phyloP scores from a whole-genome alignment of 495 filamentous ascomycete species.

The Talaromyces adpressus region DNA sequence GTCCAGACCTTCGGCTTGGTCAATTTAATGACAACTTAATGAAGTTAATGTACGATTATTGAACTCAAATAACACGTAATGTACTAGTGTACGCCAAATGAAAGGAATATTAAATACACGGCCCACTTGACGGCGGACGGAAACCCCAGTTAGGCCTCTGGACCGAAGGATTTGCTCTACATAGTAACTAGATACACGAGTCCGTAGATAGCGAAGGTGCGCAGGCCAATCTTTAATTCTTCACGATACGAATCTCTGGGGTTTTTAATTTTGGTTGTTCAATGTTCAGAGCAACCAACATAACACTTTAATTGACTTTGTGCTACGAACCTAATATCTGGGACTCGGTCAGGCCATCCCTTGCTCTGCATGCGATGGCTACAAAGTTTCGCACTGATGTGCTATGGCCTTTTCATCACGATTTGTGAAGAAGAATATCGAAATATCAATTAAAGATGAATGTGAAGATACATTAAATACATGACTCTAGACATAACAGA shows the following conservation, averaged over 20 bases:
- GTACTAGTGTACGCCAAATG: background rate
- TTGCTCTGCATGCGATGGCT: background rate
- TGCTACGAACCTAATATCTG: background rate
- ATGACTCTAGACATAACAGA: background rate
- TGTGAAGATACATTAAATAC: background rate
- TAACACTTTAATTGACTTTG: background rate
- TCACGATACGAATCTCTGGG: too few species aligned
- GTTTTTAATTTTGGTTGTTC: too few species aligned
- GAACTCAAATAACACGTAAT: background rate
- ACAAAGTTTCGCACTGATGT: background rate
- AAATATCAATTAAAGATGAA: conserved; percentile 7
- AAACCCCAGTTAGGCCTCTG: background rate
- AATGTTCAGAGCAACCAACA: background rate
- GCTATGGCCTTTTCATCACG: conserved; percentile 42
- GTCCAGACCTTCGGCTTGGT: background rate
- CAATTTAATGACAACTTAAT: background rate
- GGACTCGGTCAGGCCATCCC: background rate
- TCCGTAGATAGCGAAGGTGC: too few species aligned
- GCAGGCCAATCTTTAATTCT: too few species aligned
- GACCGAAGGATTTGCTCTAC: background rate
- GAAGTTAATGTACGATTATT: background rate
- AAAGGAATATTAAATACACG: background rate
- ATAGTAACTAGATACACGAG: background rate
- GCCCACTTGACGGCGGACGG: background rate
- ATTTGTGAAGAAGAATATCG: conserved; percentile 43